phyloP scores from a whole-genome alignment of 148 eudicot genomes.

The Diospyros lotus region DNA sequence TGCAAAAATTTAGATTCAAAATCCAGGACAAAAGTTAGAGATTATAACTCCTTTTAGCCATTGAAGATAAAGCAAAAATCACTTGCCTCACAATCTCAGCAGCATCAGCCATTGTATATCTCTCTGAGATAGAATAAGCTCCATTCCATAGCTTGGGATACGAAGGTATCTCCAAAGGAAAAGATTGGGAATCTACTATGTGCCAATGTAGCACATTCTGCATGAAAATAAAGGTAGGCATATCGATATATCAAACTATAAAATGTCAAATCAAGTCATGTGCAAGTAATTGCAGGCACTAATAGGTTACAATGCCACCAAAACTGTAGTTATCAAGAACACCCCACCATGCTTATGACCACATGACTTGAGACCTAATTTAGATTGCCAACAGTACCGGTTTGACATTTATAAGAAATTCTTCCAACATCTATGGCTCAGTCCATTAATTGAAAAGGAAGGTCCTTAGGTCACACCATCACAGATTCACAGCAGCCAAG shows the following conservation, averaged over 20 bases:
- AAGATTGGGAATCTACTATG: constrained; percentile 84
- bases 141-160: constrained; percentile 85
- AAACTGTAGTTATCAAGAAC: no score
- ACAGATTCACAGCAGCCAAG: no score
- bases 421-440: no score
- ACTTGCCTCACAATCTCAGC: constrained; percentile 79
- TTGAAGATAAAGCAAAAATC: constrained; percentile 15
- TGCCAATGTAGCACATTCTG: constrained; percentile 99
- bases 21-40: not conserved
- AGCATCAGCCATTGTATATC: constrained; percentile 81
- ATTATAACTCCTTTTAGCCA: not conserved
- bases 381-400: no score
- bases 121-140: constrained; percentile 70
- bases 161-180: constrained; percentile 91
- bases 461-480: no score
- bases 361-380: not conserved
- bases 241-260: not conserved
- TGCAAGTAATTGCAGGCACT: not conserved
- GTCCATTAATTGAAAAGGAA: no score
- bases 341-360: no score
- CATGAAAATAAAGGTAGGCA: constrained; percentile 6
- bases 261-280: not conserved
- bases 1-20: constrained; percentile 27
- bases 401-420: no score
- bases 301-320: no score